phyloP scores from a whole-genome alignment of 306 rosid species.

The Cyamopsis tetragonoloba region DNA sequence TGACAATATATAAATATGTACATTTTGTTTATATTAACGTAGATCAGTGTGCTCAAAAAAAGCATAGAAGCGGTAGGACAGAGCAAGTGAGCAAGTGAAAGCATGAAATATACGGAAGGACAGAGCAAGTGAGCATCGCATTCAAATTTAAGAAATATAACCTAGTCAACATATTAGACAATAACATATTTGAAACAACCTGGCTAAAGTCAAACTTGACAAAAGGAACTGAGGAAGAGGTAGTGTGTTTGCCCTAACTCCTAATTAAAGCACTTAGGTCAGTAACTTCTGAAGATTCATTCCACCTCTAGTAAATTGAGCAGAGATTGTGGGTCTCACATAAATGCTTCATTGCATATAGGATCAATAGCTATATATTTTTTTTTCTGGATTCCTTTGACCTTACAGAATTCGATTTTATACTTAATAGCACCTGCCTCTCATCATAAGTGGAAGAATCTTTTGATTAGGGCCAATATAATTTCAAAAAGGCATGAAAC shows the following conservation, averaged over 20 bases:
- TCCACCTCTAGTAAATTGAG: neutral
- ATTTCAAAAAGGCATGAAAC: neutral
- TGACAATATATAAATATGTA: conserved; percentile 29
- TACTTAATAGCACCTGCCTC: neutral
- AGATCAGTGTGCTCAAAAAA: neutral
- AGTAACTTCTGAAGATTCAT: neutral
- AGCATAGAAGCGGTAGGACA: conserved; percentile 2
- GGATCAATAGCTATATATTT: neutral
- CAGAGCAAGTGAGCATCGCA: too few relatives aligned
- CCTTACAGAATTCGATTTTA: neutral
- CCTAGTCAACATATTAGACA: neutral
- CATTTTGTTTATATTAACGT: conserved; percentile 3
- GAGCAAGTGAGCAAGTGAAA: too few relatives aligned
- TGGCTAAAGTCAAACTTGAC: neutral
- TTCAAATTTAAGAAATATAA: too few relatives aligned
- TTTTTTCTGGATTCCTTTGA: neutral
- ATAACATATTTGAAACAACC: neutral
- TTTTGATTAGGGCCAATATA: neutral
- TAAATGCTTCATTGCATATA: neutral
- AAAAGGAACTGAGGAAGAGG: neutral
- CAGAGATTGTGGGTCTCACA: neutral
- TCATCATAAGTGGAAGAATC: neutral
- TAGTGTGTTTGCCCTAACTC: neutral
- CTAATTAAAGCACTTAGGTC: neutral
- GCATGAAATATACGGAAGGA: too few relatives aligned